These are phyloP conservation scores for Ceratocystis huliohia DNA, from an alignment of 2,329 filamentous ascomycete genomes.

Conservation along the genomic window DNA sequence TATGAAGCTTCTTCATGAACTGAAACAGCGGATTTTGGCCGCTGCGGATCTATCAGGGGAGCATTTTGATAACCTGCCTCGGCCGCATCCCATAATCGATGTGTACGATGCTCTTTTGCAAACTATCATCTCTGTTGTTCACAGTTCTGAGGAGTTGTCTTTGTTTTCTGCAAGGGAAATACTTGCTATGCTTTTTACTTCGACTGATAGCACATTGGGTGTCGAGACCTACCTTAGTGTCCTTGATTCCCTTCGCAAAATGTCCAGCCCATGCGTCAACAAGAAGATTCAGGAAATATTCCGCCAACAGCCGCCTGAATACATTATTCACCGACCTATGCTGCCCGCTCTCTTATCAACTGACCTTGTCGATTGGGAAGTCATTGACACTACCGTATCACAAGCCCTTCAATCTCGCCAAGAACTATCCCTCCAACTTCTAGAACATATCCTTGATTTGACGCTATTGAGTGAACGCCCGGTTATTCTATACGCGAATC, in stretches of 20 bases:
- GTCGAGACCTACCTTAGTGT: conserved; percentile 51
- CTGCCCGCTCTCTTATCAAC: conserved; percentile 46
- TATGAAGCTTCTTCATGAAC: conserved; percentile 44
- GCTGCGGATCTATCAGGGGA: conserved; percentile 43
- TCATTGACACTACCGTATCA: conserved; percentile 59
- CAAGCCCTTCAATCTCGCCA: conserved; percentile 61
- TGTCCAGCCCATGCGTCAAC: conserved; percentile 42
- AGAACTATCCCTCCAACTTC: conserved; percentile 59
- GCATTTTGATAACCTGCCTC: conserved; percentile 47
- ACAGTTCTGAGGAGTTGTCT: conserved; percentile 47
- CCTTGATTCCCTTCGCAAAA: conserved; percentile 47
- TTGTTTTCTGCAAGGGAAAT: conserved; percentile 49
- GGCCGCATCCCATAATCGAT: conserved; percentile 48
- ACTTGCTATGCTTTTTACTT: conserved; percentile 42
- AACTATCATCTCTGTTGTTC: conserved; percentile 50
- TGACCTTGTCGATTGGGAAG: conserved; percentile 49
- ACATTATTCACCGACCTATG: conserved; percentile 45
- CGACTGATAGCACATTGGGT: conserved; percentile 42
- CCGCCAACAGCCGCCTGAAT: conserved; percentile 42
- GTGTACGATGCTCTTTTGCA: conserved; percentile 49
- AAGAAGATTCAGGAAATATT: conserved; percentile 45
- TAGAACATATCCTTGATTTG: conserved; percentile 68
- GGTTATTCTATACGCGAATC: conserved; percentile 70
- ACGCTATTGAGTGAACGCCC: conserved; percentile 67
- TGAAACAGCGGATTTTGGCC: conserved; percentile 34